These are phyloP conservation scores for Trypanosoma melophagium DNA, from an alignment of 208 protist species.

Conservation along the genomic window DNA sequence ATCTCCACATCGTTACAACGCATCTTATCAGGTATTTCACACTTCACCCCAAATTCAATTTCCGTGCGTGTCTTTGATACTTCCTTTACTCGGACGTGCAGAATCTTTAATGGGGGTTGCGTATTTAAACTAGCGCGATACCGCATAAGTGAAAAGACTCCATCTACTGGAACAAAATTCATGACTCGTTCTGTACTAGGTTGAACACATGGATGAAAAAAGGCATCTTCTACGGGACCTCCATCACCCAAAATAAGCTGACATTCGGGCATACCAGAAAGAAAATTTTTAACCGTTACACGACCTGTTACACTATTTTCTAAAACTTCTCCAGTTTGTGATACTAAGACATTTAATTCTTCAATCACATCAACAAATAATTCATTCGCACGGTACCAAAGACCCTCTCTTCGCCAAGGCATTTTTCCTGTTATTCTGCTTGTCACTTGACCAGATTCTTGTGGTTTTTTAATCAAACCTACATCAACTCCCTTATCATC, in stretches of 20 bases:
- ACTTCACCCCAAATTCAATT: conserved; percentile 81
- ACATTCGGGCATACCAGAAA: conserved; percentile 99
- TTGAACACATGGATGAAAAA: conserved; percentile 98
- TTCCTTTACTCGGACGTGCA: conserved; percentile 89
- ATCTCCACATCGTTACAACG: conserved; percentile 65
- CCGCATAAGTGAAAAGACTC: conserved; percentile 97
- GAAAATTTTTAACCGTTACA: conserved; percentile 95
- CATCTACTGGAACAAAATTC: conserved; percentile 95
- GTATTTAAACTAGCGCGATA: conserved; percentile 95
- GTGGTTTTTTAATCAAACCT: conserved; percentile 41
- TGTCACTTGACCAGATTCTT: conserved; percentile 59
- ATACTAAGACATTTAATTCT: conserved; percentile 96
- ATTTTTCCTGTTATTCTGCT: conserved; percentile 89
- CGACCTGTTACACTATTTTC: conserved; percentile 92
- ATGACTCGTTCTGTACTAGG: conserved; percentile 81
- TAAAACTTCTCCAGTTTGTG: conserved; percentile 88
- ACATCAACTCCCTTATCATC: conserved; percentile 65
- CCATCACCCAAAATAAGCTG: conserved; percentile 94
- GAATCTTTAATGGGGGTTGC: conserved; percentile 93
- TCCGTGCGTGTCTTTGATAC: conserved; percentile 91
- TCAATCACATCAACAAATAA: conserved; percentile 99
- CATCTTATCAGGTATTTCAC: conserved; percentile 38
- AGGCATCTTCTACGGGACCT: conserved; percentile 93
- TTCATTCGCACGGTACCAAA: conserved; percentile 96
- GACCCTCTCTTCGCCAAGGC: conserved; percentile 91